phyloP scores from a whole-genome alignment of 768 basidiomycete species.

The Suillus paluster region DNA sequence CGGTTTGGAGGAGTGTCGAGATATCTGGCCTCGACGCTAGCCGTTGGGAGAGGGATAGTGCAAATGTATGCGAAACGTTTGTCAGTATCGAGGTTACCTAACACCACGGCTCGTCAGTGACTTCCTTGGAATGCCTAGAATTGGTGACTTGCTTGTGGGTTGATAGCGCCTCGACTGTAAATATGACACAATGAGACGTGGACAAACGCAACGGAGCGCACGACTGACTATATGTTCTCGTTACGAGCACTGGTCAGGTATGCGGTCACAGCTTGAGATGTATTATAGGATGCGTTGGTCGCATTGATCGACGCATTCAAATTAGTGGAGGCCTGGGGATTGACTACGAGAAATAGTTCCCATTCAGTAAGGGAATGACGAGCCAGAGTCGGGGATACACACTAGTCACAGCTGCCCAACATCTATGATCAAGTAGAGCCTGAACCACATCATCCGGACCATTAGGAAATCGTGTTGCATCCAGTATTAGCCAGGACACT shows the following conservation, averaged over 20 bases:
- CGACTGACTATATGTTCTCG: constrained; percentile 60
- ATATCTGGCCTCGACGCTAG: constrained; percentile 33
- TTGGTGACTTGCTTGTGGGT: constrained; percentile 11
- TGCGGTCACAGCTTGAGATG: constrained; percentile 52
- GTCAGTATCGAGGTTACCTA: constrained; percentile 40
- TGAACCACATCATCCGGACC: constrained; percentile 47
- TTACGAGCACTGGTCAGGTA: constrained; percentile 55
- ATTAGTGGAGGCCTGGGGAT: constrained; percentile 42
- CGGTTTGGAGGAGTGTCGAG: constrained; percentile 43
- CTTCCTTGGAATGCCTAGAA: constrained; percentile 8
- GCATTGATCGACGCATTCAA: constrained; percentile 41
- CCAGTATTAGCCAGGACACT: constrained; percentile 50
- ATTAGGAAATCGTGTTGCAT: constrained; percentile 48
- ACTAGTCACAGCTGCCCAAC: constrained; percentile 62
- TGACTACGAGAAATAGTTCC: constrained; percentile 36
- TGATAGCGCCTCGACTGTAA: constrained; percentile 24
- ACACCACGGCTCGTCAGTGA: neutral
- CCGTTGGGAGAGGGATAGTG: constrained; percentile 35
- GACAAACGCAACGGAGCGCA: neutral
- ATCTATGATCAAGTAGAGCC: constrained; percentile 52
- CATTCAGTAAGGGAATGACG: neutral
- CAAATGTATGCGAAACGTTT: constrained; percentile 41
- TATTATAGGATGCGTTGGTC: constrained; percentile 50
- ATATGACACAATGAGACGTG: neutral
- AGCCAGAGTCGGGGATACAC: constrained; percentile 23